A percentile compares a stretch with the other conserved stretches of the same genome.
Evolutionary conservation across 192 early-diverging fungal species (phyloP).

Genomic region (Spizellomyces sp.): DNA sequence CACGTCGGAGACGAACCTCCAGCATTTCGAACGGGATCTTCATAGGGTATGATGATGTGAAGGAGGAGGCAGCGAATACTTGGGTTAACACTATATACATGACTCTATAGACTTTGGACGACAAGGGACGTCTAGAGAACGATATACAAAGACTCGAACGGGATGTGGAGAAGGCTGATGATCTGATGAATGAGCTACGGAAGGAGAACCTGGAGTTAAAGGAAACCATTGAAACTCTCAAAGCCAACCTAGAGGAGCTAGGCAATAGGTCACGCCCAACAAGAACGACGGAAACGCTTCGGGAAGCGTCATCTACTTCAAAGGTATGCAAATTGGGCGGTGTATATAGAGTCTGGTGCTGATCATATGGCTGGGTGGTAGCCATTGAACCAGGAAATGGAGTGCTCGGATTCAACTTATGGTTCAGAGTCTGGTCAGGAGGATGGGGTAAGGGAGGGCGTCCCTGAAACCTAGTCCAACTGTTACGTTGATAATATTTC

Average conservation of each 20-base stretch:
- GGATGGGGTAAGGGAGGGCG: too few species aligned
- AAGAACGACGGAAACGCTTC: too few species aligned
- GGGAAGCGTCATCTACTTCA: too few species aligned
- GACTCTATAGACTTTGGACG: neutral
- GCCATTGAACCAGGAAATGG: conserved; percentile 3
- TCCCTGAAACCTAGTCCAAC: too few species aligned
- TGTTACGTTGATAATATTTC: too few species aligned
- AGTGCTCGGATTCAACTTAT: conserved; percentile 1
- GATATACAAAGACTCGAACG: neutral
- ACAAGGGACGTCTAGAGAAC: neutral
- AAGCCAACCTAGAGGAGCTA: neutral
- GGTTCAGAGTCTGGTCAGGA: neutral
- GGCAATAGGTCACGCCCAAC: neutral
- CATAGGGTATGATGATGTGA: neutral
- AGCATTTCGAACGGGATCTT: neutral
- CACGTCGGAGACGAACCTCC: neutral
- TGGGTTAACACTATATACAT: too few species aligned
- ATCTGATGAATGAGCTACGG: neutral
- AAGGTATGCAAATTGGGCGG: too few species aligned
- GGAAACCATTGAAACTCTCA: conserved; percentile 5
- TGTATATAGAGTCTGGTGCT: too few species aligned
- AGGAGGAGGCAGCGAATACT: too few species aligned
- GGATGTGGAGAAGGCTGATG: neutral
- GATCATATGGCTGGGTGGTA: too few species aligned
- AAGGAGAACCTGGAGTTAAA: neutral